Conservation (phyloP, 768 basidiomycete genomes). For the Obba rivulosa region DNA sequence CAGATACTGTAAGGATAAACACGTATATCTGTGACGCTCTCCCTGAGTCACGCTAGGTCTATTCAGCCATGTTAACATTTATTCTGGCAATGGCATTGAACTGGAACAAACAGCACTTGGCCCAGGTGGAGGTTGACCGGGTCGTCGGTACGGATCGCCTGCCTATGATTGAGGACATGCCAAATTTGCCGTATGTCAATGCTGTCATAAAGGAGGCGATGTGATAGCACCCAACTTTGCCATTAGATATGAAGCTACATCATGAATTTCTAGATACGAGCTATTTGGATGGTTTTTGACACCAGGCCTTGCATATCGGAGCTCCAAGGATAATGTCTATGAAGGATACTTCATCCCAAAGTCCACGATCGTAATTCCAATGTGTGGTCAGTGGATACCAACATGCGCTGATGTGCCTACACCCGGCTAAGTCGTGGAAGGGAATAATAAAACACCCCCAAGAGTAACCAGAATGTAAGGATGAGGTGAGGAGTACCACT, state of each 20-base stretch:
- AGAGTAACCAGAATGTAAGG: too few species aligned
- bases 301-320: slow-evolving; percentile 14
- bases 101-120: slow-evolving; percentile 21
- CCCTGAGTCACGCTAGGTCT: slow-evolving; percentile 10
- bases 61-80: slow-evolving; percentile 22
- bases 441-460: too few species aligned
- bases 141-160: slow-evolving; percentile 18
- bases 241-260: slow-evolving; percentile 18
- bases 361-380: slow-evolving; percentile 52
- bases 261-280: not conserved
- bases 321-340: slow-evolving; percentile 45
- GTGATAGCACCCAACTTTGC: slow-evolving; percentile 28
- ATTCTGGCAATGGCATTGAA: slow-evolving; percentile 30
- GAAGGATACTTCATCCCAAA: slow-evolving; percentile 52
- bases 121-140: slow-evolving; percentile 24
- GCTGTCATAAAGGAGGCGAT: slow-evolving; percentile 25
- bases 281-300: not conserved
- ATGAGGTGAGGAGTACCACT: too few species aligned
- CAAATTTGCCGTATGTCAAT: slow-evolving; percentile 19
- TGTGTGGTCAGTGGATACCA: slow-evolving; percentile 35
- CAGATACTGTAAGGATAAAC: slow-evolving; percentile 5
- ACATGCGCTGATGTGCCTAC: too few species aligned
- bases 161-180: slow-evolving; percentile 21
- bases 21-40: slow-evolving; percentile 14
- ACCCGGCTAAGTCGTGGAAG: too few species aligned